Conservation (phyloP, 2,329 filamentous ascomycete species). For the Neonectria faginata region DNA sequence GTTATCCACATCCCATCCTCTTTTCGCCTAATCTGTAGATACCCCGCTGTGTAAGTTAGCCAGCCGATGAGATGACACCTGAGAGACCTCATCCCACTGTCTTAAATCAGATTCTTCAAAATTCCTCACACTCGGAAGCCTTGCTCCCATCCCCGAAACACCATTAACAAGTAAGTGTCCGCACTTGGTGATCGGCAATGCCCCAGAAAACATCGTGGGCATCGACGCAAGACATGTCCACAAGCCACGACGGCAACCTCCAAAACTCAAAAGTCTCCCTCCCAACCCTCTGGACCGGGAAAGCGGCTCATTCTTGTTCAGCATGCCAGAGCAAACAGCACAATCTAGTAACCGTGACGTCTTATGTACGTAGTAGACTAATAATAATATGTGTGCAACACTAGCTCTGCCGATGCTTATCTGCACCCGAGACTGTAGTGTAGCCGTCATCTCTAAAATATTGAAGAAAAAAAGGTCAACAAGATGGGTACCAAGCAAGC, state of each 20-base stretch:
- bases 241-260: not conserved
- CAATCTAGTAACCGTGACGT: not conserved
- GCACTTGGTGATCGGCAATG: not conserved
- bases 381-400: not conserved
- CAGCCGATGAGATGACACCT: not conserved
- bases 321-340: not conserved
- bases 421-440: not conserved
- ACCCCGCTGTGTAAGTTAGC: not conserved
- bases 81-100: not conserved
- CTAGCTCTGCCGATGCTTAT: not conserved
- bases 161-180: not conserved
- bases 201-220: not conserved
- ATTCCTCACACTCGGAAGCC: not conserved
- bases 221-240: not conserved
- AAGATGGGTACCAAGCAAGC: not conserved
- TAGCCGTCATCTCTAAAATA: not conserved
- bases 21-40: no score
- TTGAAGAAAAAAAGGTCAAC: not conserved
- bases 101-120: not conserved
- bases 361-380: not conserved
- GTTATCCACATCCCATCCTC: no score
- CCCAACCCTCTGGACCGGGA: constrained; percentile 4
- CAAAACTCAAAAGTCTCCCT: not conserved
- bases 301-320: not conserved
- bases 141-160: not conserved